Base-by-base conservation (phyloP, 805 yeast species). In the Danielia oregonensis region DNA sequence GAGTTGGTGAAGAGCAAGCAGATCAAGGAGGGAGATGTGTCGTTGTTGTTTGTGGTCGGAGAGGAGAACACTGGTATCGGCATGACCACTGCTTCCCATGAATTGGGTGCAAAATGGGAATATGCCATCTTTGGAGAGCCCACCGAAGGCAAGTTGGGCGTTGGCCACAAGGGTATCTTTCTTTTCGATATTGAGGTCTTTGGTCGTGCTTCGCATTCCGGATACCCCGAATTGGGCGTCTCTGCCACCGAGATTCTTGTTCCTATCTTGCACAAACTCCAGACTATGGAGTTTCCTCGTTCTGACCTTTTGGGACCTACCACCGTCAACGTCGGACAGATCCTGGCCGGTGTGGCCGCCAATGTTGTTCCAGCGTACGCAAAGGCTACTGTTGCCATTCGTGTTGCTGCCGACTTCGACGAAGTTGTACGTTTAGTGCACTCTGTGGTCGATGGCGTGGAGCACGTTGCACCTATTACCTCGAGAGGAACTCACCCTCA, bases 41-140 rank as follows among this genome's bases (percentile, higher is more conserved):
- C 77, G 0, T 53, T 82, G 7, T 56, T 82, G 30, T 80, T 63
- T 50, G 88, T 80, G 5, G 82, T 80, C n/a, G 83, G 81, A 3
- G 89, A 82, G 53, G 89, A 82, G 50, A 61, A 65, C n/a, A 72
- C 71, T 25, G 88, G 87, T 15, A 55, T 57, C 16, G 89, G 89
- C 10, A 81, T 81, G 85, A 46, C 32, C 18, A 37, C 49, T 11
- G 81, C 75, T 3, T 55, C 65, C 43, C 49, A 54, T 2, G 39
- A 54, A 3, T 52, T 74, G 17, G 62, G 67, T 14, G 66, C 65
- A 7, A 50, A 55, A 6, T 81, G 85, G 85, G 74, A 74, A 8
- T 46, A 74, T 7, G 87, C 72, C 11, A 68, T 82, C 19, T 82
- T 81, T 57, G 88, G 88, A 9, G 89, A 82, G 53, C 89, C 89